Base-by-base conservation (phyloP, 2,329 filamentous ascomycete genomes). In the Chaetomiaceae sp. region DNA sequence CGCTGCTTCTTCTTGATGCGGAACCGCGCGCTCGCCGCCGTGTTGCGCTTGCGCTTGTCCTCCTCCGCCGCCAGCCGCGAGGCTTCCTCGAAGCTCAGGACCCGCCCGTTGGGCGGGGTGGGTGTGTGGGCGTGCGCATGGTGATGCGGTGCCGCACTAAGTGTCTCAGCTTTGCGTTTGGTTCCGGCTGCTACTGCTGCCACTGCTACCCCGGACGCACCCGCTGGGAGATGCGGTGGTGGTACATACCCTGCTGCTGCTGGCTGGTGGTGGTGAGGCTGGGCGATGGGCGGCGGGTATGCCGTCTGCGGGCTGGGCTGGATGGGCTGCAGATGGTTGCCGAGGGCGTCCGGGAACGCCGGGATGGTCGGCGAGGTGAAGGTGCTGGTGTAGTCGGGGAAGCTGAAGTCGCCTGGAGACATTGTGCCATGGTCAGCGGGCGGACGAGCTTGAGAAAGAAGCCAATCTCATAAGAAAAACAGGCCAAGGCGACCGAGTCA, bases 1-100 rank as follows among this genome's bases (percentile, higher is more conserved):
- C 90, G 86, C 73, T 94, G 89, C 82, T 95, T 95, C 85, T 95
- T 95, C 83, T 95, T 95, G 68, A 94, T 84, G 55, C 90, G 87
- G 79, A 95, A 95, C 46, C 90, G 87, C 17, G 90, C 90, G 61
- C 86, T 91, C 51, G 90, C 90, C 29, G 90, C 90, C 2, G 91
- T 95, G 73, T 95, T 95, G 59, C 90, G 84, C 55, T 89, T 84
- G 46, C 90, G 86, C 75, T 95, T 95, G 69, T 95, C 90, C 71
- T 95, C 90, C 70, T 95, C 90, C 20, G 89, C 89, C 12, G 87
- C 87, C 6, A 84, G 62, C 36, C 88, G 85, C 12, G 86, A 85
- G 36, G 82, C 76, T 58, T 91, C 88, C 69, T 91, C 88, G 45
- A 87, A 79, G 62, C 72, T 80, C 55, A 83, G 60, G 42, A 78